Evolutionary conservation across 805 yeast species (phyloP), one percentile per base, ranked within the genome.

Genomic region (Phaffomyces thermotolerans): DNA sequence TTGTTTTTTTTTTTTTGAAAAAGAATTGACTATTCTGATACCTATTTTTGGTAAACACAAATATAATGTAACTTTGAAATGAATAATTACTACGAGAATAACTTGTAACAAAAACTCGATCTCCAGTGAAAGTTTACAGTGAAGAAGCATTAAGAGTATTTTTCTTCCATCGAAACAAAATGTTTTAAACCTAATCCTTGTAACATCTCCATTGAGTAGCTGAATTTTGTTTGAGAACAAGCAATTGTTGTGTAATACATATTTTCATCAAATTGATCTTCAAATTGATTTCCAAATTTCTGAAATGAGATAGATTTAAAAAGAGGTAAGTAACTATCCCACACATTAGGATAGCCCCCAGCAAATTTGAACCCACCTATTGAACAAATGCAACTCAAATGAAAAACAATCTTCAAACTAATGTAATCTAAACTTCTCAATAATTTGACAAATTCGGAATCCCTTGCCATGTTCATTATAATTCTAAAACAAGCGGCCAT

Each of bases 321-420:
- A 36, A 45, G 49, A 12, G 40, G 40, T 3, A 55, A 36, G 17
- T 41, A 55, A 6, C 47, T 35, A 30, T 56, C 54, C 59, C 59
- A 56, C 1, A 52, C 41, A 27, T 52, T 45, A 6, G 43, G 10
- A 17, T 23, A 38, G 23, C 42, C 48, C 6, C 17, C 22, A 23
- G 48, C 48, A 36, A 56, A 41, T 41, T 50, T 52, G 36, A 56
- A 52, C 5, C 52, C 54, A 20, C 52, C 51, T 6, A 48, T 43
- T 3, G 59, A 54, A 15, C 56, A 47, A 6, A 56, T 36, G 8
- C 48, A 37, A 40, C 54, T 49, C 34, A 37, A 47, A 24, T 49
- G 46, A 32, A 41, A 53, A 45, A 55, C 41, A 29, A 53, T 46
- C 43, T 56, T 56, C 50, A 52, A 31, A 3, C 56, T 52, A 8